Evolutionary conservation across 106 monocot species (phyloP).

Genomic region (Acanthochlamys bracteata): DNA sequence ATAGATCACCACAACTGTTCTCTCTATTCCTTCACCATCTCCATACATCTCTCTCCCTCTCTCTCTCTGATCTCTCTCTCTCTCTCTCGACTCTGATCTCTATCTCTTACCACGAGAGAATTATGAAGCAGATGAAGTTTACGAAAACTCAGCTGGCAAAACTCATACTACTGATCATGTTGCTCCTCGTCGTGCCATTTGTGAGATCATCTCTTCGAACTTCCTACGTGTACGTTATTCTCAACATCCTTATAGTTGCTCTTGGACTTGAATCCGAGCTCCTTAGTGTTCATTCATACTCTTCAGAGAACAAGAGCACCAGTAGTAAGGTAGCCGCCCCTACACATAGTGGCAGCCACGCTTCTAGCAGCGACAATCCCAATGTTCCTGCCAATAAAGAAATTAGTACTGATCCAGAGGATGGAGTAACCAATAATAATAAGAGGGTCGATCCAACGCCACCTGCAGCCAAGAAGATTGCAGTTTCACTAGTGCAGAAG

Average conservation of each 20-base stretch:
- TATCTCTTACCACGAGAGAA: not conserved
- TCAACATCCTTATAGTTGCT: slow-evolving; percentile 67
- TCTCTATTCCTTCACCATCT: not conserved
- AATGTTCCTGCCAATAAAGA: not conserved
- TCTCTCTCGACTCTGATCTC: slow-evolving; percentile 7
- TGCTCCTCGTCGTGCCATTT: slow-evolving; percentile 41
- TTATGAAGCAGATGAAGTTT: slow-evolving; percentile 10
- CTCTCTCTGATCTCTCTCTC: slow-evolving; percentile 7
- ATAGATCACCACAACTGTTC: too few species aligned
- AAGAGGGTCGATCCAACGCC: not conserved
- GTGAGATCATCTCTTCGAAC: slow-evolving; percentile 39
- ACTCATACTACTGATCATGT: slow-evolving; percentile 28
- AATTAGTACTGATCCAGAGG: not conserved
- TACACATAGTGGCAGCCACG: not conserved
- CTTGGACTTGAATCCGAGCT: slow-evolving; percentile 58
- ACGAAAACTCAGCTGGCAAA: slow-evolving; percentile 36
- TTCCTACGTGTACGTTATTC: slow-evolving; percentile 67
- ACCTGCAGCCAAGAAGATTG: not conserved
- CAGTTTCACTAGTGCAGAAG: not conserved
- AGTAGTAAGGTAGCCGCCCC: not conserved
- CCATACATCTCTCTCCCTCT: not conserved
- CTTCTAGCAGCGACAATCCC: not conserved
- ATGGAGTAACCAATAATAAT: not conserved
- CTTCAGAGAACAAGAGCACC: slow-evolving; percentile 22
- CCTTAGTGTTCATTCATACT: slow-evolving; percentile 19